Evolutionary conservation across 495 filamentous ascomycete genomes (phyloP), one percentile per base, ranked within the genome.

Genomic region (Penicillium nucicola): DNA sequence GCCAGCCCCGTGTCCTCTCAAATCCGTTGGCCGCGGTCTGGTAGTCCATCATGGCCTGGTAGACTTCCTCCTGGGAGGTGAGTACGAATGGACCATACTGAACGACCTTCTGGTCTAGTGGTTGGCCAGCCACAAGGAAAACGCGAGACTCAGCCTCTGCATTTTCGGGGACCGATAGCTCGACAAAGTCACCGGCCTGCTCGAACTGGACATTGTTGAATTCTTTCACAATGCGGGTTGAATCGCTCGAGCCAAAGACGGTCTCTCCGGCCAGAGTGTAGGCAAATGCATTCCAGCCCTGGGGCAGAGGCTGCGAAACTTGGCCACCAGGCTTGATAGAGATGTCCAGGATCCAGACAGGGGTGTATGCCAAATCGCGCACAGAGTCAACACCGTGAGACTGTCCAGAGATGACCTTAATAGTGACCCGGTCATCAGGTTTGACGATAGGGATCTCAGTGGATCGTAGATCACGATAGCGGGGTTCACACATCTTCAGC

Each of bases 41-140:
- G 60, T 86, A 98, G 70, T 98, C 92, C 42, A 84, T 70, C 79
- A 98, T 84, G 3, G 93, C 90, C 74, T 97, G 83, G 55, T 90
- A 87, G 33, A 98, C 90, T 64, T 93, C 83, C 57, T 96, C 90
- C 60, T 90, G 77, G 10, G 79, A 80, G 31, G 77, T 96, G 52
- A 96, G 61, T 12, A 98, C 93, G 65, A 98, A 98, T 2, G 92
- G 92, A 0, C 92, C 92, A 65, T 98, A 96, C 78, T 98, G 92
- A 20, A 97, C 88, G 17, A 98, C 86, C 45, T 88, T 84, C 69
- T 98, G 92, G 62, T 97, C 85, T 12, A 97, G 77, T 13, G 91
- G 88, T 59, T 89, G 80, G 2, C 92, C 92, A 0, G 92, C 89
- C 31, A 96, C 77, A 33, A 97, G 73, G 4, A 97, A 78, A 61